Evolutionary conservation across 2,329 filamentous ascomycete genomes (phyloP).

Genomic region (Diaporthe capsici): DNA sequence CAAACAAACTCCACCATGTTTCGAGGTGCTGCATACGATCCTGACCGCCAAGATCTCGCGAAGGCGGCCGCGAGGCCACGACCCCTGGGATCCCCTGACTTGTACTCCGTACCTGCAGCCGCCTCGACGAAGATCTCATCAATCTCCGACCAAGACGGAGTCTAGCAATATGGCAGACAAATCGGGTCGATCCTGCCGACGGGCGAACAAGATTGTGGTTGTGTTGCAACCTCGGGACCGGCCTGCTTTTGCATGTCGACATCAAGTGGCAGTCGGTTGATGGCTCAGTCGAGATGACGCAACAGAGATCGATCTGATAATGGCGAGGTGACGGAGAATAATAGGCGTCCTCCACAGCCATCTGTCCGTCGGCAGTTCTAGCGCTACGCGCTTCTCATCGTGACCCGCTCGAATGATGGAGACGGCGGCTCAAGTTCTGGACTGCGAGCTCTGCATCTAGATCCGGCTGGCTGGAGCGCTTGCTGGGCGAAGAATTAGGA

Average conservation of each 20-base stretch:
- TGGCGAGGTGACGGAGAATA: constrained; percentile 8
- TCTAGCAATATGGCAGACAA: background rate
- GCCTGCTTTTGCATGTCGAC: background rate
- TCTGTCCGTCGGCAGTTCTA: constrained; percentile 23
- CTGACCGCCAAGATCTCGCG: constrained; percentile 27
- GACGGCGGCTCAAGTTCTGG: background rate
- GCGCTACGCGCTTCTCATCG: constrained; percentile 13
- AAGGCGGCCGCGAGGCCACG: constrained; percentile 3
- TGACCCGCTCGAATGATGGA: constrained; percentile 14
- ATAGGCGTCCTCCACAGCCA: constrained; percentile 23
- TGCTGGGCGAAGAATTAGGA: background rate
- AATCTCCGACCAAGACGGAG: constrained; percentile 25
- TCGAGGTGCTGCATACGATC: constrained; percentile 10
- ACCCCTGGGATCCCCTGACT: constrained; percentile 27
- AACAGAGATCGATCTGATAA: constrained; percentile 21
- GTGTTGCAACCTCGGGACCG: constrained; percentile 2
- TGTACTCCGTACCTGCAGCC: constrained; percentile 25
- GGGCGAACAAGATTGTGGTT: background rate
- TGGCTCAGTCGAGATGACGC: constrained; percentile 12
- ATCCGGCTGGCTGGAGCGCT: constrained; percentile 6
- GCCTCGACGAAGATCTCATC: constrained; percentile 17
- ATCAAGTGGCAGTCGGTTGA: background rate
- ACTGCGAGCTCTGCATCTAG: background rate
- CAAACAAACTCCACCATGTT: constrained; percentile 29
- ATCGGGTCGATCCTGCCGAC: constrained; percentile 8